Evolutionary conservation across 192 early-diverging fungal genomes (phyloP).

Genomic region (Entomortierella lignicola): DNA sequence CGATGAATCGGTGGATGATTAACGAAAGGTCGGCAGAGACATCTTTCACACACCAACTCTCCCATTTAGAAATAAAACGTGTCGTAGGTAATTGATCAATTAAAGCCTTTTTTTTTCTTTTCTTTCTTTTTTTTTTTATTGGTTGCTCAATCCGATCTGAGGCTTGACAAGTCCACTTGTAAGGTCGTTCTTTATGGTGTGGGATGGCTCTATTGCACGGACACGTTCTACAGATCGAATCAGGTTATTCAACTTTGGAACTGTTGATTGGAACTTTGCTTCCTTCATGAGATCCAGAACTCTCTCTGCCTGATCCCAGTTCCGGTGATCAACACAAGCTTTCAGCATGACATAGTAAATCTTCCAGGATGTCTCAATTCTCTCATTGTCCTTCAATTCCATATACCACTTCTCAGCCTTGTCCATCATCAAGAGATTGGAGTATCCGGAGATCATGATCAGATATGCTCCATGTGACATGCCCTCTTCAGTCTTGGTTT

Average conservation of each 20-base stretch:
- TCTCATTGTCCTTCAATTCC: neutral
- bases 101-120: too few relatives aligned
- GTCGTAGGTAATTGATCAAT: too few relatives aligned
- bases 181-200: too few relatives aligned
- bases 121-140: too few relatives aligned
- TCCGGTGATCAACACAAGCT: constrained; percentile 21
- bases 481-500: constrained; percentile 8
- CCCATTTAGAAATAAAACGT: neutral
- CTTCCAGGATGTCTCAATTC: constrained; percentile 10
- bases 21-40: neutral
- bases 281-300: constrained; percentile 26
- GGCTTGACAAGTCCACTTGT: neutral
- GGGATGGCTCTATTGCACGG: neutral
- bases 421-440: constrained; percentile 31
- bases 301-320: constrained; percentile 19
- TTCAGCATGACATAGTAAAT: constrained; percentile 20
- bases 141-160: neutral
- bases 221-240: constrained; percentile 14
- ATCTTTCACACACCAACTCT: neutral
- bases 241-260: constrained; percentile 22
- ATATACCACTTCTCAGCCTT: constrained; percentile 29
- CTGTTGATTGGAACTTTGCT: constrained; percentile 9
- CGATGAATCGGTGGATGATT: constrained; percentile 9
- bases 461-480: constrained; percentile 31
- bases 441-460: constrained; percentile 42